A percentile compares a stretch with the other conserved stretches of the same genome.
These are phyloP conservation scores for Pichia pseudocactophila DNA, from an alignment of 805 yeast species.

Conservation along the genomic window DNA sequence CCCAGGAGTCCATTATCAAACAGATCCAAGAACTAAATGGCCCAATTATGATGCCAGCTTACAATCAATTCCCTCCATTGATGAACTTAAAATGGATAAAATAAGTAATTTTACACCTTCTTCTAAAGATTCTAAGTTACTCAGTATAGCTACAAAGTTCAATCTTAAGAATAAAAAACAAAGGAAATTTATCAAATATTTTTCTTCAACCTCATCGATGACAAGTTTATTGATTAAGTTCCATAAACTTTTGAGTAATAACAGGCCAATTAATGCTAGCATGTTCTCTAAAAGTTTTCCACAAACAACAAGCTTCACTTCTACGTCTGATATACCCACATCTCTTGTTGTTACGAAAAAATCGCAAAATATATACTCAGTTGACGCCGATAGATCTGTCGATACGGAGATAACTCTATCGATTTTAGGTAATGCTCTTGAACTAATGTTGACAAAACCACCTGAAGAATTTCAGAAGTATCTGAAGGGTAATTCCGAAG, in stretches of 20 bases:
- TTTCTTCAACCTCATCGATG: slow-evolving; percentile 84
- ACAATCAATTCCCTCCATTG: slow-evolving; percentile 48
- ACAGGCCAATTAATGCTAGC: slow-evolving; percentile 41
- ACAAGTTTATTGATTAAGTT: slow-evolving; percentile 67
- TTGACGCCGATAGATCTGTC: slow-evolving; percentile 61
- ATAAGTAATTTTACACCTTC: slow-evolving; percentile 54
- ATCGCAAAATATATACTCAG: slow-evolving; percentile 36
- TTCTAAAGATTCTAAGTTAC: slow-evolving; percentile 49
- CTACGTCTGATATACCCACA: slow-evolving; percentile 43
- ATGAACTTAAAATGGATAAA: slow-evolving; percentile 55
- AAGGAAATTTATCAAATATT: slow-evolving; percentile 31
- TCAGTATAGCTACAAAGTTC: slow-evolving; percentile 33
- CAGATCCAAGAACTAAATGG: slow-evolving; percentile 69
- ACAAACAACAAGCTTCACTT: slow-evolving; percentile 27
- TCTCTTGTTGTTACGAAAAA: slow-evolving; percentile 41
- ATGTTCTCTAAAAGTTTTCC: slow-evolving; percentile 39
- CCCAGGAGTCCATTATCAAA: slow-evolving; percentile 71
- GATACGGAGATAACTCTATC: slow-evolving; percentile 63
- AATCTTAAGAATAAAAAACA: background rate
- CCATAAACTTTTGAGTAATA: slow-evolving; percentile 60
- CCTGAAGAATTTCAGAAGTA: slow-evolving; percentile 40
- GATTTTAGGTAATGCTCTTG: slow-evolving; percentile 71
- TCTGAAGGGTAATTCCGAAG: slow-evolving; percentile 14
- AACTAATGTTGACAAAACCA: slow-evolving; percentile 59
- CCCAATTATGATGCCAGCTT: slow-evolving; percentile 60